Base-by-base conservation (phyloP, 2,329 filamentous ascomycete species). In the Stachybotrys elegans region DNA sequence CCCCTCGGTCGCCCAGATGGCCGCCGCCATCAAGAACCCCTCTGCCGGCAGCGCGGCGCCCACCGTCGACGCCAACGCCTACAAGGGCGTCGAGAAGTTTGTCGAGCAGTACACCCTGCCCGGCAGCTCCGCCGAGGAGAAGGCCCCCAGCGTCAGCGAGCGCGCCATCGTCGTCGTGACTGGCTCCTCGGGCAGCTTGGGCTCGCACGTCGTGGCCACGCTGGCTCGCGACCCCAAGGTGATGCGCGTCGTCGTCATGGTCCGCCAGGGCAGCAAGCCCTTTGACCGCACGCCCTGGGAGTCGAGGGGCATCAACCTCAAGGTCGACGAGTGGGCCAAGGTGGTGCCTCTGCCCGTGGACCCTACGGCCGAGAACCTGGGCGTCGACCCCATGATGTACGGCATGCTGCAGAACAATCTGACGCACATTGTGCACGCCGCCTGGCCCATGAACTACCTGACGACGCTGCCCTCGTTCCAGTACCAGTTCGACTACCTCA, bases 401-500 rank as follows among this genome's bases (percentile, higher is more conserved):
- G 40, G 37, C 6, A 42, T 32, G 8, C 22, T 55, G 35, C 48
- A 48, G 17, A 37, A 31, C 2, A 45, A 44, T 11, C 41, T 51
- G 8, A 55, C 53, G 1, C 52, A 55, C 20, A 32, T 56, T 19
- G 17, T 56, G 19, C 53, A 56, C 31, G 49, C 50, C 8, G 53
- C 52, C 5, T 56, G 53, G 53, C 53, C 53, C 7, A 56, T 56
- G 53, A 51, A 55, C 48, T 56, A 51, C 12, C 49, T 49, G n/a
- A 50, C 51, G 5, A 32, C 37, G 2, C 44, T 55, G 22, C 47
- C 44, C 3, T 47, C 44, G 3, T 56, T 56, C 44, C 42, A 45
- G 11, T 47, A 49, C 32, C 51, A 53, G 40, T 54, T 56, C 45
- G 41, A 47, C 32, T 53, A 49, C 39, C 43, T 56, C 6, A 29